Evolutionary conservation across 306 rosid genomes (phyloP), one percentile per base, ranked within the genome.

Genomic region (Prunus armeniaca): DNA sequence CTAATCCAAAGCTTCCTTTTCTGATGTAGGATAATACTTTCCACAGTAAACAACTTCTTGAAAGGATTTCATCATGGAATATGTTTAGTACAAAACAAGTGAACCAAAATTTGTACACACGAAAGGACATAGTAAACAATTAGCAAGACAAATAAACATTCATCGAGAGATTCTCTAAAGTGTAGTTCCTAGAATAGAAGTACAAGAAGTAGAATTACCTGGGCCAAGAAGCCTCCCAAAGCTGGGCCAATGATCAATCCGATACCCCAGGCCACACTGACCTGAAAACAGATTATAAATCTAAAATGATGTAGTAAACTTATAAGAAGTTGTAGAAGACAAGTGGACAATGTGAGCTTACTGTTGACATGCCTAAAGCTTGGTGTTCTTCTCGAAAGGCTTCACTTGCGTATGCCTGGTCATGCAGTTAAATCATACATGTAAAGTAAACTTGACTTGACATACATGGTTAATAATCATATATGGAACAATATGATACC

Each of bases 171-270:
- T 28, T 15, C 17, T 69, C 56, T 6, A 8, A 30, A 70, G 47
- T 5, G 17, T 24, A 38, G 52, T 73, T 80, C 32, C 63, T 27
- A 51, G 14, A 58, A 30, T 18, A 72, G 32, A 46, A 52, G 52
- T 47, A 19, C 28, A 70, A 27, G 68, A 76, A 52, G 65, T 67
- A 76, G 49, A 81, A 52, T 74, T 88, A 91, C 98, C 97, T 85
- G 97, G 34, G 98, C 94, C 50, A 94, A 83, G 83, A 86, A 87
- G 20, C 98, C 98, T 72, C 98, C 98, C 80, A 94, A 6, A 51
- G 97, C 96, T 1, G 98, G 98, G 61, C 98, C 98, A 80, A 94
- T 47, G 62, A 94, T 85, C 81, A 91, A 83, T 65, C 96, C 96
- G 3, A 84, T 75, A 52, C 89, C 96, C 98, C 95, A 90, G 73